Percentiles rank a stretch among this genome's conserved stretches.
Evolutionary conservation across 202 grass and related monocot species (phyloP).

Genomic region (Zizania palustris): DNA sequence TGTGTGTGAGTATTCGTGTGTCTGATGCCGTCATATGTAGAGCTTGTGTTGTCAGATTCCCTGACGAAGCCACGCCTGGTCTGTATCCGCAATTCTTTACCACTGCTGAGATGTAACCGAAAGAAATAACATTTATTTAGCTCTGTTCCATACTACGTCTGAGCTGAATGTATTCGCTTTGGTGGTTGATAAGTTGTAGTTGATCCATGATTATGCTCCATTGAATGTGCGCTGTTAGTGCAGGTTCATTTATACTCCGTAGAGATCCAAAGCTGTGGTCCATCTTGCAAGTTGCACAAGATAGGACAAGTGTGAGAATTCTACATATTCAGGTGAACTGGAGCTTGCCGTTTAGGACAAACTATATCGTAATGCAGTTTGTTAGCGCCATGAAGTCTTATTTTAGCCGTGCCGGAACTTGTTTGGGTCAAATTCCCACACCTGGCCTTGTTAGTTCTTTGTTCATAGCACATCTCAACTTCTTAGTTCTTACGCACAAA

Average conservation of each 20-base stretch:
- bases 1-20: too few species aligned
- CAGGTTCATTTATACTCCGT: constrained; percentile 25
- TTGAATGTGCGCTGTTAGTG: neutral
- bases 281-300: neutral
- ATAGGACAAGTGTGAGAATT: constrained; percentile 7
- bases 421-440: constrained; percentile 26
- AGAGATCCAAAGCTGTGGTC: constrained; percentile 41
- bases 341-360: constrained; percentile 16
- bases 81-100: constrained; percentile 34
- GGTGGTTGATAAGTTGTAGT: constrained; percentile 25
- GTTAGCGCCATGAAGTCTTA: too few species aligned
- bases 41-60: constrained; percentile 10
- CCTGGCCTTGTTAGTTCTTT: constrained; percentile 14
- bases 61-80: constrained; percentile 20
- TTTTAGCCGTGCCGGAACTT: neutral
- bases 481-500: neutral
- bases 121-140: constrained; percentile 17
- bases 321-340: constrained; percentile 8
- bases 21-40: constrained; percentile 26
- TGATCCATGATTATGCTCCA: constrained; percentile 27
- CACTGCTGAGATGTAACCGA: constrained; percentile 12
- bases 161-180: constrained; percentile 21
- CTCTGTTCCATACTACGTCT: constrained; percentile 1
- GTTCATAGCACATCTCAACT: neutral
- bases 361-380: neutral